phyloP scores from a whole-genome alignment of 768 basidiomycete genomes.

The Psilocybe sp. region DNA sequence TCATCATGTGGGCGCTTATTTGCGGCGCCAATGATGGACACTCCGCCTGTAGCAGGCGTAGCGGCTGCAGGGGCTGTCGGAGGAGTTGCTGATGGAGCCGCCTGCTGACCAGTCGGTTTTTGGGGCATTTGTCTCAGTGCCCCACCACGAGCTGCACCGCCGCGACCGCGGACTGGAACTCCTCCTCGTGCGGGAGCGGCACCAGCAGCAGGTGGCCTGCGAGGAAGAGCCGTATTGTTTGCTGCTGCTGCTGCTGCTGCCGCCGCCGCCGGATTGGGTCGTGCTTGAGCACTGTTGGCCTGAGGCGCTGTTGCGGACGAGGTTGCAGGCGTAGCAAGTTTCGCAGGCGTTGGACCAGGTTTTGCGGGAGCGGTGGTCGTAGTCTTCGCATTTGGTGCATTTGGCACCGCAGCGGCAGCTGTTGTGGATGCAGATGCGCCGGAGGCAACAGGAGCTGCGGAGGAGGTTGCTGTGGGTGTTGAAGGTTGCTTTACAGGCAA shows the following conservation, averaged over 20 bases:
- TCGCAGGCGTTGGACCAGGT: constrained; percentile 17
- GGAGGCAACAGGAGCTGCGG: constrained; percentile 24
- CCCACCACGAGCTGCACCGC: constrained; percentile 20
- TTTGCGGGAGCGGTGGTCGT: constrained; percentile 20
- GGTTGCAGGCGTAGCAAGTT: constrained; percentile 9
- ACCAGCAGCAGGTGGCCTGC: constrained; percentile 27
- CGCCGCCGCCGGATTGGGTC: constrained; percentile 8
- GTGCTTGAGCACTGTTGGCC: constrained; percentile 15
- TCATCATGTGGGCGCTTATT: constrained; percentile 65
- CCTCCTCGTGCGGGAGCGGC: constrained; percentile 20
- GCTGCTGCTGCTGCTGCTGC: constrained; percentile 13
- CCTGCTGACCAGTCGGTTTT: constrained; percentile 27
- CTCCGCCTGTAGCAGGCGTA: constrained; percentile 33
- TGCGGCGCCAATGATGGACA: constrained; percentile 66
- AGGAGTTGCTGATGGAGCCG: constrained; percentile 21
- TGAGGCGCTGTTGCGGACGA: constrained; percentile 6
- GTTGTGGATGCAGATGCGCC: constrained; percentile 22
- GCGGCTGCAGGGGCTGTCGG: constrained; percentile 22
- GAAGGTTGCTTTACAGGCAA: no score
- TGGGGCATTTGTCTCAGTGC: constrained; percentile 35
- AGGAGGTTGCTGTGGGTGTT: constrained; percentile 33
- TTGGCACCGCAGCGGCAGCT: constrained; percentile 9
- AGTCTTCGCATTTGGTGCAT: constrained; percentile 11
- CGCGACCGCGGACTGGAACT: constrained; percentile 10
- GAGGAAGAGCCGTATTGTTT: constrained; percentile 20